phyloP scores from a whole-genome alignment of 306 rosid genomes.

The Trichosanthes truncata region DNA sequence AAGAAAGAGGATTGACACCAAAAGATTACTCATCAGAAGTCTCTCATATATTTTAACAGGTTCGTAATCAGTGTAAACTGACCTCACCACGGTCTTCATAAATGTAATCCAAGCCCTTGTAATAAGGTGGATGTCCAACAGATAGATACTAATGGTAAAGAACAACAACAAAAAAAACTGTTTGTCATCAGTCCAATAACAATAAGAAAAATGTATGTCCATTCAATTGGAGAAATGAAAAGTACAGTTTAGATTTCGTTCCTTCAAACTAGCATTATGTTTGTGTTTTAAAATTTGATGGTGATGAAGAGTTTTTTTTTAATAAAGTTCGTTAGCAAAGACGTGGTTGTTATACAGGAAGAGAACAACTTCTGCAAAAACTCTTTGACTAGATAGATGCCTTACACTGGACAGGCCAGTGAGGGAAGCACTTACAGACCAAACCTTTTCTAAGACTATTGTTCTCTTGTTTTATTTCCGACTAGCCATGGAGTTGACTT shows the following conservation, averaged over 20 bases:
- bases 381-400: background rate
- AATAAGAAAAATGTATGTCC: background rate
- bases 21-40: background rate
- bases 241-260: background rate
- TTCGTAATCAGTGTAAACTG: background rate
- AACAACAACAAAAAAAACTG: background rate
- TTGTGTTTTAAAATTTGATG: background rate
- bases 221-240: background rate
- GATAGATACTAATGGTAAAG: slow-evolving; percentile 64
- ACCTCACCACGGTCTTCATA: slow-evolving; percentile 99
- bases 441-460: background rate
- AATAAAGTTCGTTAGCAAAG: background rate
- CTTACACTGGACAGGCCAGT: background rate
- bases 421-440: background rate
- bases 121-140: slow-evolving; percentile 93
- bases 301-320: background rate
- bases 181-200: background rate
- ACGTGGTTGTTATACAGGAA: background rate
- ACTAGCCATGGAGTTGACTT: background rate
- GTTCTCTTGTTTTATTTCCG: background rate
- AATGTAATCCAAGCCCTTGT: slow-evolving; percentile 89
- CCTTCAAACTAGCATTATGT: background rate
- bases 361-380: background rate
- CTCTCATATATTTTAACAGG: background rate
- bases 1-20: slow-evolving; percentile 2